These are phyloP conservation scores for Pholiota microspora DNA, from an alignment of 768 basidiomycete genomes.

Conservation along the genomic window DNA sequence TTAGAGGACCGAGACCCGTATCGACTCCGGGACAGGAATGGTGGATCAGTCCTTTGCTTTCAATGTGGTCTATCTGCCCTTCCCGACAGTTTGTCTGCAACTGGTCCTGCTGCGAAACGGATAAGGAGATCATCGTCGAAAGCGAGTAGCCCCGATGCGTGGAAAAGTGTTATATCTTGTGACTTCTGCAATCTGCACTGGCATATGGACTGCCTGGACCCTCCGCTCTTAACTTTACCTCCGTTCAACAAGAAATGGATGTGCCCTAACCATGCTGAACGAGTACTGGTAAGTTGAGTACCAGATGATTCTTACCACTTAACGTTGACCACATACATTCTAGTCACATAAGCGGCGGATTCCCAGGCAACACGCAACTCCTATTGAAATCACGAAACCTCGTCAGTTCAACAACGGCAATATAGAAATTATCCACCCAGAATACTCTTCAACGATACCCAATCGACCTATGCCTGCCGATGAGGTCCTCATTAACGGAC, in stretches of 20 bases:
- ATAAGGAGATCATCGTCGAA: conserved; percentile 48
- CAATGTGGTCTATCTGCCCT: conserved; percentile 83
- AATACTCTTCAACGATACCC: conserved; percentile 39
- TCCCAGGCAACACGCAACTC: conserved; percentile 63
- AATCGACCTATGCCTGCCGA: conserved; percentile 56
- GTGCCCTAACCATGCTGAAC: conserved; percentile 97
- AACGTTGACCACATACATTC: neutral
- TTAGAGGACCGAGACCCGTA: conserved; percentile 90
- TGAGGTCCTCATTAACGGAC: conserved; percentile 84
- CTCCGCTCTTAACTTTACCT: conserved; percentile 85
- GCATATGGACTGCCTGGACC: conserved; percentile 96
- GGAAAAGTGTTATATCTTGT: conserved; percentile 84
- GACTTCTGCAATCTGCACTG: conserved; percentile 95
- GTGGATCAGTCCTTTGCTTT: conserved; percentile 85
- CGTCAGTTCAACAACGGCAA: conserved; percentile 88
- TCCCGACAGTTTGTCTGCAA: conserved; percentile 49
- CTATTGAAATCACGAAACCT: conserved; percentile 74
- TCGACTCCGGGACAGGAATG: conserved; percentile 82
- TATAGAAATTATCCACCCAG: conserved; percentile 79
- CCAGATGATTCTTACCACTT: conserved; percentile 1
- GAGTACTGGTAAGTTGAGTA: conserved; percentile 61
- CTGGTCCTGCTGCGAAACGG: conserved; percentile 53
- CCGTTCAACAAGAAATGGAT: conserved; percentile 93
- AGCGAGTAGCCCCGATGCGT: conserved; percentile 47
- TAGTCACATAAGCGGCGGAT: conserved; percentile 81